These are phyloP conservation scores for Neopestalotiopsis sp. DNA, from an alignment of 2,329 filamentous ascomycete species.

Conservation along the genomic window DNA sequence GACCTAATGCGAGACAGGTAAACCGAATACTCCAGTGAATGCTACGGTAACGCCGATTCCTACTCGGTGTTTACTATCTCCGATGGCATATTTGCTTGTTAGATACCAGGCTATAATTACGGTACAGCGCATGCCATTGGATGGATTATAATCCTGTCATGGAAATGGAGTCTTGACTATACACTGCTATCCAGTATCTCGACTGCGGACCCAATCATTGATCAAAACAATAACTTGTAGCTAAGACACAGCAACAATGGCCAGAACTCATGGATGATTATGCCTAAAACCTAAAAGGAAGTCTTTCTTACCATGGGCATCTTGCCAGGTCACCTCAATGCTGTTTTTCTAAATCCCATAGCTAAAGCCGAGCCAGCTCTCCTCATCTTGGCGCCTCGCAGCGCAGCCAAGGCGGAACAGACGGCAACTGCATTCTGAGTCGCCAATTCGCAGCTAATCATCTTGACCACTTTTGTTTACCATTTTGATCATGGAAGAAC, in stretches of 20 bases:
- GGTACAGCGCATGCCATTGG: too few species aligned
- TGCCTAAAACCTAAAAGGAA: conserved; percentile 27
- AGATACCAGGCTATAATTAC: neutral
- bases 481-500: conserved; percentile 41
- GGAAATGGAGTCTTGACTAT: too few species aligned
- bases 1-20: neutral
- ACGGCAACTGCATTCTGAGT: conserved; percentile 42
- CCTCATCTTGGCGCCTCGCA: conserved; percentile 54
- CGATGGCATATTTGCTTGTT: neutral
- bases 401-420: conserved; percentile 42
- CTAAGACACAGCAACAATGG: neutral
- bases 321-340: conserved; percentile 45
- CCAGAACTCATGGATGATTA: neutral
- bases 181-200: too few species aligned
- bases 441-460: conserved; percentile 43
- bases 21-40: neutral
- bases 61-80: neutral
- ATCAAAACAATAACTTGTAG: neutral
- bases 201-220: too few species aligned
- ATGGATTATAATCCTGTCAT: too few species aligned
- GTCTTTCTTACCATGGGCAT: conserved; percentile 50
- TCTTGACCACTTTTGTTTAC: conserved; percentile 46
- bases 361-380: conserved; percentile 45
- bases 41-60: neutral
- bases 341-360: conserved; percentile 41